Conservation (phyloP, 768 basidiomycete species). For the Rhodotorula paludigena region DNA sequence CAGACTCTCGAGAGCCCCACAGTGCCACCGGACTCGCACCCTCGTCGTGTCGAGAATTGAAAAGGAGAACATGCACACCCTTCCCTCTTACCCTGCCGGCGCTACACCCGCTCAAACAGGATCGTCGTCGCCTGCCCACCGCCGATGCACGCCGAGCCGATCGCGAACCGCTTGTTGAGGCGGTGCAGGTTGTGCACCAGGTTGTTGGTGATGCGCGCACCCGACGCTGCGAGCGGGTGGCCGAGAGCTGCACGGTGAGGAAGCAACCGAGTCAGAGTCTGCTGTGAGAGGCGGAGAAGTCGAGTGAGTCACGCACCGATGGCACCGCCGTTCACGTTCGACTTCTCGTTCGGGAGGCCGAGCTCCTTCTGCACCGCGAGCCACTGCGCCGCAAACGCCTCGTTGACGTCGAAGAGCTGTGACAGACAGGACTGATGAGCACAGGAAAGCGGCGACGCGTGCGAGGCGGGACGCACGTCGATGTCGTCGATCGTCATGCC, state of each 20-base stretch:
- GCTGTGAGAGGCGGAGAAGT: neutral
- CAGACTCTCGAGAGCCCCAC: too few relatives aligned
- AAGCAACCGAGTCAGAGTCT: neutral
- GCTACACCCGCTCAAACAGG: neutral
- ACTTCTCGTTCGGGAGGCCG: conserved; percentile 44
- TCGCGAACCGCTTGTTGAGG: conserved; percentile 47
- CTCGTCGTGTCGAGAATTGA: too few relatives aligned
- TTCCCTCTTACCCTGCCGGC: neutral
- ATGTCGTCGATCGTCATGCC: conserved; percentile 46
- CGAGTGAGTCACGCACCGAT: conserved; percentile 43
- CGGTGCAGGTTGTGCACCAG: conserved; percentile 48
- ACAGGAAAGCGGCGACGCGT: neutral
- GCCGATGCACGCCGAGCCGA: conserved; percentile 51
- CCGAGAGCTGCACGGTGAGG: conserved; percentile 29
- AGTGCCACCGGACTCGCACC: too few relatives aligned
- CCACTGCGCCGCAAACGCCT: conserved; percentile 51
- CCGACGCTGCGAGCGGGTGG: conserved; percentile 41
- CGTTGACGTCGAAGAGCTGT: conserved; percentile 37
- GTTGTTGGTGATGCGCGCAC: conserved; percentile 47
- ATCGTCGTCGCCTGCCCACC: conserved; percentile 45
- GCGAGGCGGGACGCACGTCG: conserved; percentile 40
- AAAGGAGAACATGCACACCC: too few relatives aligned
- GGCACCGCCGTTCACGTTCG: conserved; percentile 47
- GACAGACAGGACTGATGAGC: neutral
- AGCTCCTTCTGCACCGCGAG: conserved; percentile 49